phyloP scores from a whole-genome alignment of 2,329 filamentous ascomycete species.

The Fusarium secorum region DNA sequence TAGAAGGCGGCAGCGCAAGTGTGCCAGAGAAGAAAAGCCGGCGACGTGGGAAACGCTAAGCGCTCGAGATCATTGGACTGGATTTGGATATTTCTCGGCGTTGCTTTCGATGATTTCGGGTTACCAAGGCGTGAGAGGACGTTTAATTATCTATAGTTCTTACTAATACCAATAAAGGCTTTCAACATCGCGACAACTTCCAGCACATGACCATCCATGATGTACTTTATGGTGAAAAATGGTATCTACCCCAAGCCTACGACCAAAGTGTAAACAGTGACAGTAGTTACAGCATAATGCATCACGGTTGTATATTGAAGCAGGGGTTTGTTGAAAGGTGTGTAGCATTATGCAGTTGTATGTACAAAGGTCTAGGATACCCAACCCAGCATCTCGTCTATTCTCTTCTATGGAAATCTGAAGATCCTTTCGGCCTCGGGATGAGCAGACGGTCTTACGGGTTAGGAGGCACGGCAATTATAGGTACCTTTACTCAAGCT shows the following conservation, averaged over 20 bases:
- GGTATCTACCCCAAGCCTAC: background rate
- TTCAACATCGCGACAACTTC: background rate
- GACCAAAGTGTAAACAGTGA: background rate
- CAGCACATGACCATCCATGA: background rate
- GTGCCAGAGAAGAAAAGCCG: constrained; percentile 68
- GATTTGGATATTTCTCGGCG: background rate
- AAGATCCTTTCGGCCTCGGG: constrained; percentile 33
- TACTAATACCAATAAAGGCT: background rate
- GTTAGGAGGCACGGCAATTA: background rate
- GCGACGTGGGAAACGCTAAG: constrained; percentile 55
- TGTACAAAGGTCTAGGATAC: background rate
- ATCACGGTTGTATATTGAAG: background rate
- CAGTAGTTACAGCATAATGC: background rate
- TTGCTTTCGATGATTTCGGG: background rate
- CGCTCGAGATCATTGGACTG: background rate
- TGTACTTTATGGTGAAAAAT: background rate
- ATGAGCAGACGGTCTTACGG: background rate
- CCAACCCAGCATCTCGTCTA: constrained; percentile 17
- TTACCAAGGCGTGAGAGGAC: background rate
- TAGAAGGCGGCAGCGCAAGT: constrained; percentile 75
- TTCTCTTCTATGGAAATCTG: background rate
- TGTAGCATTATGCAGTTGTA: background rate
- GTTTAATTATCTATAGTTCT: background rate
- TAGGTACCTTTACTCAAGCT: background rate
- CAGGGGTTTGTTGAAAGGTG: background rate